Percentiles rank a stretch among this genome's conserved stretches.
Evolutionary conservation across 2,329 filamentous ascomycete genomes (phyloP).

Genomic region (Colletotrichum siamense): DNA sequence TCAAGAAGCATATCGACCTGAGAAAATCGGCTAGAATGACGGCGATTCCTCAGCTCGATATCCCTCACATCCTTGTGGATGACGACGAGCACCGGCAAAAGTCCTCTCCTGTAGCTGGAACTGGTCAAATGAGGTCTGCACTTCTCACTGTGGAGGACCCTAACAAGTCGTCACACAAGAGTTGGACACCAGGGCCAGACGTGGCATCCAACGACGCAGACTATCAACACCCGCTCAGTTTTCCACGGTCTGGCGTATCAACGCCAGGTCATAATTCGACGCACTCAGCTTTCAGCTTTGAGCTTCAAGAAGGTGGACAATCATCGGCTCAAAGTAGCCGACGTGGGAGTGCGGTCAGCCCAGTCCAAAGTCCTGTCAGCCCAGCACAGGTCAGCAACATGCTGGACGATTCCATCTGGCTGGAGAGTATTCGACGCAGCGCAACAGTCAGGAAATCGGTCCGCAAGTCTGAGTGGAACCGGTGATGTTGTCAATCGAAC

Average conservation of each 20-base stretch:
- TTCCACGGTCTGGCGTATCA: constrained; percentile 53
- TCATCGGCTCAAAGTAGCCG: constrained; percentile 53
- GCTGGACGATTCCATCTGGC: constrained; percentile 90
- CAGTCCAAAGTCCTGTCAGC: constrained; percentile 68
- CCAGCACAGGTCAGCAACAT: constrained; percentile 82
- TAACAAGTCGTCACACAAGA: constrained; percentile 40
- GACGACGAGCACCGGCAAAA: constrained; percentile 53
- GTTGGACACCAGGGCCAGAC: constrained; percentile 48
- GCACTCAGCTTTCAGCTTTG: constrained; percentile 63
- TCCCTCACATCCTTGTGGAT: constrained; percentile 91
- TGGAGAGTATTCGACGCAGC: constrained; percentile 88
- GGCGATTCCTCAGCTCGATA: constrained; percentile 76
- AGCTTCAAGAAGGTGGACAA: constrained; percentile 52
- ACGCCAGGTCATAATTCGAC: constrained; percentile 48
- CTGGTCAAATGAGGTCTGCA: constrained; percentile 30
- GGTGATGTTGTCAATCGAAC: neutral
- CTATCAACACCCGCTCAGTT: constrained; percentile 57
- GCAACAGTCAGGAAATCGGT: constrained; percentile 69
- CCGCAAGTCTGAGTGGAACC: constrained; percentile 15
- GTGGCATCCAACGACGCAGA: constrained; percentile 40
- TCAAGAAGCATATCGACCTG: constrained; percentile 75
- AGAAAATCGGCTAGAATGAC: constrained; percentile 81
- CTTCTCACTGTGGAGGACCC: constrained; percentile 42
- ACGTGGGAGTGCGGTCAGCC: constrained; percentile 73
- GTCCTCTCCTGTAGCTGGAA: constrained; percentile 25